Evolutionary conservation across 2,329 filamentous ascomycete genomes (phyloP), one percentile per base, ranked within the genome.

Genomic region (Colletotrichum shisoi): DNA sequence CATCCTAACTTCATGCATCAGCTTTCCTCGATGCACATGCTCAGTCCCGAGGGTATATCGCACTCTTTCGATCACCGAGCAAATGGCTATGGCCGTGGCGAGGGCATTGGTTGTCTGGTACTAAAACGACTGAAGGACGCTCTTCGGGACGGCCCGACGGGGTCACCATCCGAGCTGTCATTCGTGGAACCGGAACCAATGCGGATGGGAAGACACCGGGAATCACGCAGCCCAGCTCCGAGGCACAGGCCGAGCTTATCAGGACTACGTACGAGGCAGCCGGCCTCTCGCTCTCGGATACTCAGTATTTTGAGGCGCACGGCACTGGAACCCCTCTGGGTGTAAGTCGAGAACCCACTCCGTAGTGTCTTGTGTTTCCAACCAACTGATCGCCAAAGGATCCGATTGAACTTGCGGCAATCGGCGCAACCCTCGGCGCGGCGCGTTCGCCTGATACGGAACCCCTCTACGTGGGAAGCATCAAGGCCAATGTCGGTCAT

Each of bases 351-450:
- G 4, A 27, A 27, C 24, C 24, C 24, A 27, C 24, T 27, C 24
- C 24, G 4, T 27, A 27, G 24, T 27, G 24, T 27, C 24, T 2
- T 27, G 24, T 27, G 24, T 27, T 27, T 27, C 4, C 24, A 27
- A 27, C 24, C 24, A 27, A 5, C 24, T 27, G 24, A 27, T 27
- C 24, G 24, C 24, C 4, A 85, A 85, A 85, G 4, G 85, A 88
- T 67, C 84, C 84, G 0, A 80, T 83, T 19, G 85, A 88, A 65
- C 81, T 82, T 0, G 75, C 74, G 11, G 84, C 82, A 4, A 79
- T 87, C 37, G 73, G 78, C n/a, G 76, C 77, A 12, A 79, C 82
- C 0, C 79, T 84, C 27, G 76, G 78, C 5, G 62, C 72, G 13
- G 76, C 76, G 1, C 76, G 80, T 11, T 76, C 77, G 13, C 11